phyloP scores from a whole-genome alignment of 331 rosid species.

The Prunus yedoensis region DNA sequence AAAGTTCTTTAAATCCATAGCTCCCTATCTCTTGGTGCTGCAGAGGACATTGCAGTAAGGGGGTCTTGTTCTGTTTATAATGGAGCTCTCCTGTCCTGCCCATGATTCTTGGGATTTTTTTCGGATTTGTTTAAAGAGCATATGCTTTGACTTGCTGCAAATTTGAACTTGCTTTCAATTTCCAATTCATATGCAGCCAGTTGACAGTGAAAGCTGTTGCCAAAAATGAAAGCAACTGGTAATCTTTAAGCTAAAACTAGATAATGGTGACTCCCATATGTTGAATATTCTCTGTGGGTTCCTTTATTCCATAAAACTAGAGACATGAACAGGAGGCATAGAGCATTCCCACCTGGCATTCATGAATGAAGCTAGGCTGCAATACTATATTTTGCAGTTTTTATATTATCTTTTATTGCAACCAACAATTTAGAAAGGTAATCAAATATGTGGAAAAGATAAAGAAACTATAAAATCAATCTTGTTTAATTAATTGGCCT shows the following conservation, averaged over 20 bases:
- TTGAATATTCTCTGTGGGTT: neutral
- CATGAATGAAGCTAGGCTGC: too few species aligned
- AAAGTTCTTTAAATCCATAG: slow-evolving; percentile 36
- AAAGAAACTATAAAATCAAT: too few species aligned
- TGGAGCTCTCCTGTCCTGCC: neutral
- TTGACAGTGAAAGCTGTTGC: neutral
- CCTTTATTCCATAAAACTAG: slow-evolving; percentile 3
- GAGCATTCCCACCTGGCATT: too few species aligned
- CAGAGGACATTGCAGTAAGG: neutral
- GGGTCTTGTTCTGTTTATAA: slow-evolving; percentile 1
- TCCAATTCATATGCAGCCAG: neutral
- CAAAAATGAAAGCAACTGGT: neutral
- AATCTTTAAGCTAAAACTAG: neutral
- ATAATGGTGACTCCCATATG: neutral
- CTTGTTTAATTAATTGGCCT: too few species aligned
- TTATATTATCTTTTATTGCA: too few species aligned
- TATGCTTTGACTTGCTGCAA: neutral
- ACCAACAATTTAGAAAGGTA: too few species aligned
- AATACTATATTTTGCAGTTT: too few species aligned
- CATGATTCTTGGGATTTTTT: neutral
- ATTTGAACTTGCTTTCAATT: neutral
- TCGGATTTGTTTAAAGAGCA: neutral
- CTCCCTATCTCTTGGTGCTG: neutral
- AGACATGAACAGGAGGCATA: too few species aligned
- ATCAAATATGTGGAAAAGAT: too few species aligned